These are phyloP conservation scores for Lichtheimia hyalospora DNA, from an alignment of 371 early-diverging fungal species.

Conservation along the genomic window DNA sequence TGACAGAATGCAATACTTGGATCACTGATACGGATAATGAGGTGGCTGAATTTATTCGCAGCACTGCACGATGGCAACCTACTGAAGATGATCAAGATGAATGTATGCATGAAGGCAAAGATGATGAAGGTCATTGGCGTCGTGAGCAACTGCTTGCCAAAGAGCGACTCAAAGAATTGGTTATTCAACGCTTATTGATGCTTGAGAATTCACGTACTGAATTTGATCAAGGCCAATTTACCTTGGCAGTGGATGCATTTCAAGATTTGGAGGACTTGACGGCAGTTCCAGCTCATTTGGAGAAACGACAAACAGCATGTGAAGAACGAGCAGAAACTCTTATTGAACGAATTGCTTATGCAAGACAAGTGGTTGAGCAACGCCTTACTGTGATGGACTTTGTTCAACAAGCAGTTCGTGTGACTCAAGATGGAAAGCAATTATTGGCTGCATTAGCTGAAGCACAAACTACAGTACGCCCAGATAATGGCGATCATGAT, in stretches of 20 bases:
- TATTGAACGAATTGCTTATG: constrained; percentile 33
- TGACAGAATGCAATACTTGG: constrained; percentile 30
- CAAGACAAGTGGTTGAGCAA: constrained; percentile 47
- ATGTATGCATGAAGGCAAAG: background rate
- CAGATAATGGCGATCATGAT: constrained; percentile 37
- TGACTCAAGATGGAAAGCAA: constrained; percentile 15
- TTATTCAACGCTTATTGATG: constrained; percentile 28
- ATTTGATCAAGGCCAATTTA: constrained; percentile 46
- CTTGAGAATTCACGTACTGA: constrained; percentile 34
- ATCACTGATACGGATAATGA: constrained; percentile 28
- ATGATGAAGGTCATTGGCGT: constrained; percentile 9
- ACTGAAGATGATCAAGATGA: constrained; percentile 22
- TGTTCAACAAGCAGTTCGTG: constrained; percentile 27
- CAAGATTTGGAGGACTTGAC: constrained; percentile 46
- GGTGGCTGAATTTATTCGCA: constrained; percentile 27
- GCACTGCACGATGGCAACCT: constrained; percentile 35
- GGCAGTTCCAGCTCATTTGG: constrained; percentile 34
- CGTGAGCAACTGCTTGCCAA: constrained; percentile 21
- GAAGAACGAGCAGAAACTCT: constrained; percentile 39
- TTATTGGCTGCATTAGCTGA: constrained; percentile 20
- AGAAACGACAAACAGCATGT: constrained; percentile 33
- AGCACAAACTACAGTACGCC: constrained; percentile 22
- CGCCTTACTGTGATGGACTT: constrained; percentile 47
- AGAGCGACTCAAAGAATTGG: constrained; percentile 24
- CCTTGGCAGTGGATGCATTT: constrained; percentile 34